Conservation (phyloP, 768 basidiomycete genomes). For the Trametes villosa region DNA sequence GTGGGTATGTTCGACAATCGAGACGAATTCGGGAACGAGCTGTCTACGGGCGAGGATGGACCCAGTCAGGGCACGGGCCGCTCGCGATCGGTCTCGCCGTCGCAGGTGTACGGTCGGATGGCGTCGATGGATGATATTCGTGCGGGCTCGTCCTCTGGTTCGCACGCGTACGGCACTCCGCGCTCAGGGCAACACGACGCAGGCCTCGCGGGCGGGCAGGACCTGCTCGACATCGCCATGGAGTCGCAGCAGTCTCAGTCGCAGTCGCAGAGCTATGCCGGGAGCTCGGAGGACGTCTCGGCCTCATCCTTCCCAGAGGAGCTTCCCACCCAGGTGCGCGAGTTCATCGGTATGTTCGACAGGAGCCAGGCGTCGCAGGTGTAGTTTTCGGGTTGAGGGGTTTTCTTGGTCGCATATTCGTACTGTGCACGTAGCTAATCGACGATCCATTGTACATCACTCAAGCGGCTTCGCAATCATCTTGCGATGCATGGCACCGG, state of each 20-base stretch:
- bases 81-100: not conserved
- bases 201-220: not conserved
- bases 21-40: conserved; percentile 15
- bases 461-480: too few species aligned
- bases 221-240: not conserved
- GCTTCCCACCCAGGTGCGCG: conserved; percentile 6
- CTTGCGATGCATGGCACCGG: too few species aligned
- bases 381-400: not conserved
- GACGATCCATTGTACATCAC: too few species aligned
- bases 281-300: not conserved
- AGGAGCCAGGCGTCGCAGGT: not conserved
- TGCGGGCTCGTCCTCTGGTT: not conserved
- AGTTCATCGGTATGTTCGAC: conserved; percentile 15
- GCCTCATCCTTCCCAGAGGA: not conserved
- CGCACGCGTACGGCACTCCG: not conserved
- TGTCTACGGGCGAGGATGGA: not conserved
- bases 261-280: not conserved
- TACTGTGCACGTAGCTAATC: too few species aligned
- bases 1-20: conserved; percentile 11
- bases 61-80: not conserved
- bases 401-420: not conserved
- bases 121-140: not conserved
- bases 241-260: not conserved
- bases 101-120: not conserved
- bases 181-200: not conserved